Percentiles rank a stretch among this genome's conserved stretches.
Evolutionary conservation across 768 basidiomycete genomes (phyloP).

Genomic region (Steccherinum ochraceum): DNA sequence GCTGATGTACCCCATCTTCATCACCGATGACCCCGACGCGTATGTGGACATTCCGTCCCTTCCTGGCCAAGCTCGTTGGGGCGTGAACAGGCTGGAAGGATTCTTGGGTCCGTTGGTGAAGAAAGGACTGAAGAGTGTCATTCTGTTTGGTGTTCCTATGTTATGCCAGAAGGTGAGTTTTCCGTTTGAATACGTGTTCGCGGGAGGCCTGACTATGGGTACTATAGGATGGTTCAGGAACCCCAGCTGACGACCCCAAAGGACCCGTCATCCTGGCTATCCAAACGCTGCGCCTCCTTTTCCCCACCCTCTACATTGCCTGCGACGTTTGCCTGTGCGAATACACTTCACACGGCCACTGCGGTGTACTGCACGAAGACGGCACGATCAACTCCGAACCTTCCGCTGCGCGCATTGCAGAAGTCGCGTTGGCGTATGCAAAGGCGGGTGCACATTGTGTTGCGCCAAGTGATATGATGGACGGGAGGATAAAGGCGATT

Average conservation of each 20-base stretch:
- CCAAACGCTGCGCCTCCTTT: constrained; percentile 65
- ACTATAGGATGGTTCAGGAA: constrained; percentile 69
- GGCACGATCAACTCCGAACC: constrained; percentile 72
- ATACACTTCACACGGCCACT: constrained; percentile 98
- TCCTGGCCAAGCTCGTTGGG: constrained; percentile 91
- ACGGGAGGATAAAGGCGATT: constrained; percentile 87
- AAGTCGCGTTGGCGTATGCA: constrained; percentile 91
- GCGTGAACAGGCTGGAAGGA: constrained; percentile 82
- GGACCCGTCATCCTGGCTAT: constrained; percentile 97
- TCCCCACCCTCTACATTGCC: constrained; percentile 83
- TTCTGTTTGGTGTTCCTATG: constrained; percentile 90
- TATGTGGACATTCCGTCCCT: constrained; percentile 69
- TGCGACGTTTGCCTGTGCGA: constrained; percentile 99
- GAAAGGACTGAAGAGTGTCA: constrained; percentile 88
- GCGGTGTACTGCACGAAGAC: constrained; percentile 71
- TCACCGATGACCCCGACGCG: constrained; percentile 90
- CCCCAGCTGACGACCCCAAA: constrained; percentile 81
- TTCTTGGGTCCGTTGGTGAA: constrained; percentile 84
- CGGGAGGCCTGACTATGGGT: neutral
- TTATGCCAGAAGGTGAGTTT: constrained; percentile 63
- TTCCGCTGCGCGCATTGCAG: constrained; percentile 82
- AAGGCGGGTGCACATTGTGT: constrained; percentile 96
- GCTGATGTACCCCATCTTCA: constrained; percentile 99
- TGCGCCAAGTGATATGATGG: constrained; percentile 99
- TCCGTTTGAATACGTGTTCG: neutral